phyloP scores from a whole-genome alignment of 495 filamentous ascomycete genomes.

The Daldinia decipiens region DNA sequence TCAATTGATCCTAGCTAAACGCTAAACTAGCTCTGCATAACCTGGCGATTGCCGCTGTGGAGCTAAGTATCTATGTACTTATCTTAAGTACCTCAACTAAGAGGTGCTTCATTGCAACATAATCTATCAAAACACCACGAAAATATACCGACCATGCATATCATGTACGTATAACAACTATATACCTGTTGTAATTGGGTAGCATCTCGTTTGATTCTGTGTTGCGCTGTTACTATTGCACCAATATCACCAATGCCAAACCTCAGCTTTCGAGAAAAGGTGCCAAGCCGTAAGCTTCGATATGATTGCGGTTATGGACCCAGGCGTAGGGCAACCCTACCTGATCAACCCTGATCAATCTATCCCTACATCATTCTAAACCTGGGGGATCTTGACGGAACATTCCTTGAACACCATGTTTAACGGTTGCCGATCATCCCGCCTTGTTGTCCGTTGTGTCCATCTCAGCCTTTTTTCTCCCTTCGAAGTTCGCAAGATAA shows the following conservation, averaged over 20 bases:
- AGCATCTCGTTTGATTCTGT: too few relatives aligned
- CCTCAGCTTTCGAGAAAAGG: background rate
- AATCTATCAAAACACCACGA: background rate
- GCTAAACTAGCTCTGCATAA: conserved; percentile 23
- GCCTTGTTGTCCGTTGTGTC: background rate
- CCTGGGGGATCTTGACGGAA: background rate
- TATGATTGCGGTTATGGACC: background rate
- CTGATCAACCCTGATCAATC: background rate
- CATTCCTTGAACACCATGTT: background rate
- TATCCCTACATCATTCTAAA: background rate
- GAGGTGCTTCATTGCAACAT: too few relatives aligned
- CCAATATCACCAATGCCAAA: background rate
- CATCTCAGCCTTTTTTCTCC: background rate
- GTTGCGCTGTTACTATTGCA: too few relatives aligned
- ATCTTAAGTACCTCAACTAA: background rate
- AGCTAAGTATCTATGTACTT: background rate
- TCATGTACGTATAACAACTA: too few relatives aligned
- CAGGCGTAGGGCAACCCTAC: background rate
- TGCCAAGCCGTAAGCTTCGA: background rate
- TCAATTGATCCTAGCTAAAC: conserved; percentile 16
- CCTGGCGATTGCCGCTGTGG: conserved; percentile 13
- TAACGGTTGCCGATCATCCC: background rate
- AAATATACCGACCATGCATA: too few relatives aligned
- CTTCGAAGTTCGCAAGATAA: background rate
- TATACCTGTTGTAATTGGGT: too few relatives aligned